Evolutionary conservation across 495 filamentous ascomycete genomes (phyloP).

Genomic region (Penicillium ochrochloron): DNA sequence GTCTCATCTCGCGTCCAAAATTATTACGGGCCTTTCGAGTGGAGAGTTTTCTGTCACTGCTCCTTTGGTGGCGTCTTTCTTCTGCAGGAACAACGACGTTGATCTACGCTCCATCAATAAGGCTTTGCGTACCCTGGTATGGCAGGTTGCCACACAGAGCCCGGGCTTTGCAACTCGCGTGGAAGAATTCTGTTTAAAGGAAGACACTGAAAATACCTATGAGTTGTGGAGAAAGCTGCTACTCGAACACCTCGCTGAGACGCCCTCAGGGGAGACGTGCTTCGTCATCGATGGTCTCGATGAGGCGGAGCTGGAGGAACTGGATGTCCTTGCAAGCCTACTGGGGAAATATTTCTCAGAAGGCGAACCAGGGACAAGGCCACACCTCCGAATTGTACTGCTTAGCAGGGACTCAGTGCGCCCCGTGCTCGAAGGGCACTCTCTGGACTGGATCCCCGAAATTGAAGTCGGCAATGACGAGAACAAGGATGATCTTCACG

Average conservation of each 20-base stretch:
- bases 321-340: neutral
- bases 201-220: neutral
- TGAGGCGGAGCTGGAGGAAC: neutral
- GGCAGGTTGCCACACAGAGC: neutral
- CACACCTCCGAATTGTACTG: neutral
- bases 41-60: neutral
- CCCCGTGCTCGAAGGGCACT: neutral
- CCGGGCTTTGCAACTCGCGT: neutral
- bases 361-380: neutral
- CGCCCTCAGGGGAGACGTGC: neutral
- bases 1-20: neutral
- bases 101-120: neutral
- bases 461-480: neutral
- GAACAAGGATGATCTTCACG: neutral
- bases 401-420: neutral
- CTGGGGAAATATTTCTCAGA: neutral
- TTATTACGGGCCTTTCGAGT: neutral
- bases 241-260: neutral
- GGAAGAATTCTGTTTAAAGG: neutral
- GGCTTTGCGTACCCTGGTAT: neutral
- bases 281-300: neutral
- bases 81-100: neutral
- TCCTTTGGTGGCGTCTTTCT: neutral
- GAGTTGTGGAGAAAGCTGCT: neutral
- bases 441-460: neutral